These are phyloP conservation scores for Arthrobotrys entomopaga DNA, from an alignment of 2,329 filamentous ascomycete species.

Conservation along the genomic window DNA sequence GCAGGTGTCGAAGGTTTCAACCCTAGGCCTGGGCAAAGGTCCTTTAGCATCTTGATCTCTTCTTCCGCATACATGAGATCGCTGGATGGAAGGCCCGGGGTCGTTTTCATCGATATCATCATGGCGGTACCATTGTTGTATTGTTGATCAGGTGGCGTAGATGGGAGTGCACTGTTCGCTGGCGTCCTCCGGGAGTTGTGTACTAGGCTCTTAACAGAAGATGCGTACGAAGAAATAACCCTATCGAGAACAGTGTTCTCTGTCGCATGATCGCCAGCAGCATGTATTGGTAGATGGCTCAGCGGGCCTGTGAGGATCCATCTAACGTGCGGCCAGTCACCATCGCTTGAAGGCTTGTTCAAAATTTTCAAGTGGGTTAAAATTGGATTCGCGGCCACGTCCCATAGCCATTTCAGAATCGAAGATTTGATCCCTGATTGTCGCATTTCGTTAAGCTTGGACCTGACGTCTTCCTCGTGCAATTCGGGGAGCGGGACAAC, in stretches of 20 bases:
- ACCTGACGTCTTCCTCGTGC: too few species aligned
- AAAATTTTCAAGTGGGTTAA: background rate
- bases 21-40: background rate
- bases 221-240: slow-evolving; percentile 15
- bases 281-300: slow-evolving; percentile 9
- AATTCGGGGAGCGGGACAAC: too few species aligned
- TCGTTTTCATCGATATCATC: slow-evolving; percentile 60
- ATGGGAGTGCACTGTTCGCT: background rate
- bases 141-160: background rate
- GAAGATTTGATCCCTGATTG: background rate
- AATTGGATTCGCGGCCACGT: slow-evolving; percentile 1
- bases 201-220: slow-evolving; percentile 5
- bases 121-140: slow-evolving; percentile 52
- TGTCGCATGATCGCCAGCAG: slow-evolving; percentile 2
- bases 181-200: background rate
- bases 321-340: slow-evolving; percentile 2
- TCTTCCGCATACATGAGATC: background rate
- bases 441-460: too few species aligned
- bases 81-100: slow-evolving; percentile 44
- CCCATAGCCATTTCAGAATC: slow-evolving; percentile 19
- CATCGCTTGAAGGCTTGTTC: background rate
- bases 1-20: background rate
- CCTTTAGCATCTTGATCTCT: background rate
- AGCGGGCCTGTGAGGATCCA: slow-evolving; percentile 8
- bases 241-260: slow-evolving; percentile 19